phyloP scores from a whole-genome alignment of 495 filamentous ascomycete genomes.

The Cairneyella variabilis region DNA sequence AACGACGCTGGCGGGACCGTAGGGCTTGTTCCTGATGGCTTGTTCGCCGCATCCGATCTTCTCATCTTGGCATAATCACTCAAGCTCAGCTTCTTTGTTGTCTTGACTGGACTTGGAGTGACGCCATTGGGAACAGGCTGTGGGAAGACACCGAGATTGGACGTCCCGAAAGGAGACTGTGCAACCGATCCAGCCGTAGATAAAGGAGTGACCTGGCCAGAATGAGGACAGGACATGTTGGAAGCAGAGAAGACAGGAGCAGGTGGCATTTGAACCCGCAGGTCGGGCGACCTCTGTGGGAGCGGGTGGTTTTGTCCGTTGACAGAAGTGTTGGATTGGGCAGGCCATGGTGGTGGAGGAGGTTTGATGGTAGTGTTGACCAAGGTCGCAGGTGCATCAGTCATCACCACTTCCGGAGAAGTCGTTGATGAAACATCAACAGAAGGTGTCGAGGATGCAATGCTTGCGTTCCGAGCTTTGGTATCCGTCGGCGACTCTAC shows the following conservation, averaged over 20 bases:
- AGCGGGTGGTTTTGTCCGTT: background rate
- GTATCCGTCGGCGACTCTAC: constrained; percentile 15
- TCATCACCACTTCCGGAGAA: constrained; percentile 16
- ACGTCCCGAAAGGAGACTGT: constrained; percentile 49
- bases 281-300: constrained; percentile 29
- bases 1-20: constrained; percentile 11
- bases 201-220: constrained; percentile 35
- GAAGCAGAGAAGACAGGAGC: constrained; percentile 38
- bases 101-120: constrained; percentile 54
- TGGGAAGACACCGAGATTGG: constrained; percentile 38
- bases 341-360: constrained; percentile 24
- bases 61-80: constrained; percentile 63
- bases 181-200: constrained; percentile 37
- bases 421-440: constrained; percentile 6
- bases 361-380: constrained; percentile 21
- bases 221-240: constrained; percentile 15
- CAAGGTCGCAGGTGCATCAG: constrained; percentile 17
- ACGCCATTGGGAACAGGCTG: constrained; percentile 39
- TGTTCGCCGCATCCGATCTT: constrained; percentile 28
- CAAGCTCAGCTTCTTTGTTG: constrained; percentile 66
- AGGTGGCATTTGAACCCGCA: constrained; percentile 47
- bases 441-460: constrained; percentile 18
- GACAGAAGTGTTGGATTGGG: background rate
- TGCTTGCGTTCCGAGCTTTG: constrained; percentile 14
- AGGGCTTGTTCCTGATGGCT: constrained; percentile 16